phyloP scores from a whole-genome alignment of 768 basidiomycete species.

The Serendipita sp. region DNA sequence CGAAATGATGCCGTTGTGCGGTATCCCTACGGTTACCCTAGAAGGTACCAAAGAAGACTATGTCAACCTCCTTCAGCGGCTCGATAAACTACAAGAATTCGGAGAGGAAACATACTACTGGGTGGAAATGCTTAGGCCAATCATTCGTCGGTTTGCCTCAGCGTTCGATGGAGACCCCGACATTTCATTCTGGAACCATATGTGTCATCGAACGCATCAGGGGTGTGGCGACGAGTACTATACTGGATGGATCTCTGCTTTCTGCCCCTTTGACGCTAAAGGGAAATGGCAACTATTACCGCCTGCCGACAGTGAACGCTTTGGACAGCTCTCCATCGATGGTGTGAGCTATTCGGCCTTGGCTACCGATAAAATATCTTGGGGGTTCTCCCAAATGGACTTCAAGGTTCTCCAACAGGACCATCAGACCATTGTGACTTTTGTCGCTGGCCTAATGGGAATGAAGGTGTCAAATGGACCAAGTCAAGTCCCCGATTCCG shows the following conservation, averaged over 20 bases:
- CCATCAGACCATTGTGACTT: neutral
- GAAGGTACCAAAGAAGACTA: neutral
- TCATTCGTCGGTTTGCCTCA: constrained; percentile 1
- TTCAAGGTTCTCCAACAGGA: neutral
- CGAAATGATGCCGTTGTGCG: neutral
- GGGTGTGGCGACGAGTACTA: neutral
- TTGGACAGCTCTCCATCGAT: neutral
- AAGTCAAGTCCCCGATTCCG: neutral
- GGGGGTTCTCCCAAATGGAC: neutral
- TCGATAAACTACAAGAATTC: constrained; percentile 4
- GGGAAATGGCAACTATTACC: neutral
- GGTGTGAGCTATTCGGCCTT: neutral
- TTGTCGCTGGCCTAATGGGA: neutral
- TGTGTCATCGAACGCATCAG: neutral
- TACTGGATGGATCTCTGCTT: constrained; percentile 6
- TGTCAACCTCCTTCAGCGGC: neutral
- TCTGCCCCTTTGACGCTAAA: neutral
- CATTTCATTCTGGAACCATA: neutral
- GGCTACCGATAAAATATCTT: neutral
- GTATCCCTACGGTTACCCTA: constrained; percentile 3
- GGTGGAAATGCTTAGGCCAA: neutral
- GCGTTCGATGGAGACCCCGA: constrained; percentile 5
- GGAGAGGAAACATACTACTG: constrained; percentile 4
- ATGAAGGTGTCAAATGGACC: neutral
- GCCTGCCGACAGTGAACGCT: neutral